Base-by-base conservation (phyloP, 139 green algal genomes). In the Volvox reticuliferus region DNA sequence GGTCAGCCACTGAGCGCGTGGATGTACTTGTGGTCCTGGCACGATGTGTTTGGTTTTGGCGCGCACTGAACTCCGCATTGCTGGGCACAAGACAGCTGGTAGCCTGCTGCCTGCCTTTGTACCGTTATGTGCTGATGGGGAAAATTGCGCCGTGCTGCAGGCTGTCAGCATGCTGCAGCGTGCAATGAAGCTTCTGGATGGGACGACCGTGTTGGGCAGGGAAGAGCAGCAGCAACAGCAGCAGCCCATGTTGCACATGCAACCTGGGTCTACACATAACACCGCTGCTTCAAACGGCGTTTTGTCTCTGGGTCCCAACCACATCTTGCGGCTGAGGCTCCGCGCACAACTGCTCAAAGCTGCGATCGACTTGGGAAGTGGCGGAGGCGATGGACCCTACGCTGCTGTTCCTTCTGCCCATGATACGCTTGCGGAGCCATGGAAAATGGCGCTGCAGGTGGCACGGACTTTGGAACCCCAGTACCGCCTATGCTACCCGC, bases 401-500 rank as follows among this genome's bases (percentile, higher is more conserved):
- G 61, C 3, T 1, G 61, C 12, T 2, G 14, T 12, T 62, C 32
- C 14, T 14, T 9, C 1, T 44, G 78, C 20, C n/a, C n/a, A n/a
- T 44, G 78, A 0, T 0, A 16, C 22, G 36, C 24, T 35, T 21
- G 61, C 30, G 20, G 81, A 30, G 0, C 17, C 61, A 1, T 97
- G 96, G 95, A 2, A 79, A 12, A 3, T 90, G 24, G 94, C 93
- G 5, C 90, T 97, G 36, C 28, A 65, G 13, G 86, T 83, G 19
- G 94, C 91, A 19, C 50, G 86, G 0, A 16, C 77, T n/a, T 78
- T 97, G 85, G 84, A 81, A 0, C 82, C 91, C 0, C 28, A 92
- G 28, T 96, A 95, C 84, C n/a, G 92, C 20, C 62, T 89, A 13
- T 84, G 94, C 3, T 97, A 97, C n/a, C 93, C 92, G 12, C 12